Percentiles rank a stretch among this genome's conserved stretches.
phyloP scores from a whole-genome alignment of 1,284 basidiomycete genomes.

The Trichosporon sp. region DNA sequence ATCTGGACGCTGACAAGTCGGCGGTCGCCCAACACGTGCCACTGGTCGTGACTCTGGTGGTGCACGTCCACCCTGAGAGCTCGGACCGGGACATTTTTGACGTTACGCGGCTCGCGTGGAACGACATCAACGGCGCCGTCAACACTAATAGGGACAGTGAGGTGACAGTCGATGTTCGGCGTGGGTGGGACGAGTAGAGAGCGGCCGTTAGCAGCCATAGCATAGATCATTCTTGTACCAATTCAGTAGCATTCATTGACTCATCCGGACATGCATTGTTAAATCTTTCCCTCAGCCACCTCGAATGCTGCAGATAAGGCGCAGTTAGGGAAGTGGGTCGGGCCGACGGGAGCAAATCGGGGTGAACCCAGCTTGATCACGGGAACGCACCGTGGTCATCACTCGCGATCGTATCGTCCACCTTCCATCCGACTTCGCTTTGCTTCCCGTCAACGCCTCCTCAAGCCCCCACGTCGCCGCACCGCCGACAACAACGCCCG shows the following conservation, averaged over 20 bases:
- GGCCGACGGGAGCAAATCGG: conserved; percentile 14
- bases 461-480: background rate
- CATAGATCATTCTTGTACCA: background rate
- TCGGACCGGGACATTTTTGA: conserved; percentile 72
- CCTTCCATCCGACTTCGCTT: background rate
- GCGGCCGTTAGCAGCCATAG: background rate
- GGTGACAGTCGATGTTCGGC: conserved; percentile 45
- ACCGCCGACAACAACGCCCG: background rate
- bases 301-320: conserved; percentile 3
- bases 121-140: conserved; percentile 37
- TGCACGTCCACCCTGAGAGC: conserved; percentile 71
- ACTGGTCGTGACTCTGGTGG: conserved; percentile 76
- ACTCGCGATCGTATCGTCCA: conserved; percentile 5
- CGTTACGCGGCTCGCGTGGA: conserved; percentile 51
- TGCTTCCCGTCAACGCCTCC: conserved; percentile 5
- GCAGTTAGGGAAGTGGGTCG: background rate
- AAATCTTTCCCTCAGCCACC: background rate
- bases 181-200: conserved; percentile 44
- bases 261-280: background rate
- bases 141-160: conserved; percentile 42
- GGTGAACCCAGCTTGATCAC: conserved; percentile 13
- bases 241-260: conserved; percentile 1
- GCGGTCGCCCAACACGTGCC: conserved; percentile 28
- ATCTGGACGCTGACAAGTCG: conserved; percentile 4
- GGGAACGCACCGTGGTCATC: conserved; percentile 11